Percentiles rank a stretch among this genome's conserved stretches.
These are phyloP conservation scores for Fusarium hainanense DNA, from an alignment of 2,329 filamentous ascomycete species.

Conservation along the genomic window DNA sequence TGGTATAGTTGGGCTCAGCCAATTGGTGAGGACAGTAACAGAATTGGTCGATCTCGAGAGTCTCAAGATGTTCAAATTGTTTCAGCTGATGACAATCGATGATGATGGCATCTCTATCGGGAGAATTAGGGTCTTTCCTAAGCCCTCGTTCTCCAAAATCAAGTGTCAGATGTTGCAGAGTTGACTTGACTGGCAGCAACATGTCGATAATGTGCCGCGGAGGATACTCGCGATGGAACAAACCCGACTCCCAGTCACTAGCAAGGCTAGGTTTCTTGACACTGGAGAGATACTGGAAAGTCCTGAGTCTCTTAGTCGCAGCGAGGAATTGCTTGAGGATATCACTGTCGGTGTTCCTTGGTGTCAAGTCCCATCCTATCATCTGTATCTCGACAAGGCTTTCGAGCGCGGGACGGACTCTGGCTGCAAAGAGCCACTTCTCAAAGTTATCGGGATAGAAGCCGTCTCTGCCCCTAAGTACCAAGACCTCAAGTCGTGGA, in stretches of 20 bases:
- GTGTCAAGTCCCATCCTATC: not conserved
- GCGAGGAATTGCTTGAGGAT: not conserved
- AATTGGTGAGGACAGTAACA: not conserved
- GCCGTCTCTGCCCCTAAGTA: not conserved
- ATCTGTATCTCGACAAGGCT: not conserved
- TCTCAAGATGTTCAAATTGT: not conserved
- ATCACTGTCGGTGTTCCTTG: not conserved
- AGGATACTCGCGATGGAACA: not conserved
- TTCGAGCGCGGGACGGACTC: not conserved
- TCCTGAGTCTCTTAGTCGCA: not conserved
- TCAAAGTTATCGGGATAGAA: too few relatives aligned
- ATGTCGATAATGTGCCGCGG: not conserved
- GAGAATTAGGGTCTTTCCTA: too few relatives aligned
- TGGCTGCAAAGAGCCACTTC: accelerated
- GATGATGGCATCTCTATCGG: not conserved
- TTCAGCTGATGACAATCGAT: not conserved
- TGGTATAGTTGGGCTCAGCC: accelerated
- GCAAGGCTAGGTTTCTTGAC: not conserved
- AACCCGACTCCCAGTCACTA: not conserved
- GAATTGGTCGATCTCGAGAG: not conserved
- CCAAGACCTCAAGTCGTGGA: not conserved
- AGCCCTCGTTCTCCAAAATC: not conserved
- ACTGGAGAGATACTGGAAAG: not conserved
- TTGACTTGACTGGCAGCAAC: not conserved
- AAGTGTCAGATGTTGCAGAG: not conserved